A percentile compares a stretch with the other conserved stretches of the same genome.
Conservation (phyloP, 805 yeast genomes). For the Candida koratica region DNA sequence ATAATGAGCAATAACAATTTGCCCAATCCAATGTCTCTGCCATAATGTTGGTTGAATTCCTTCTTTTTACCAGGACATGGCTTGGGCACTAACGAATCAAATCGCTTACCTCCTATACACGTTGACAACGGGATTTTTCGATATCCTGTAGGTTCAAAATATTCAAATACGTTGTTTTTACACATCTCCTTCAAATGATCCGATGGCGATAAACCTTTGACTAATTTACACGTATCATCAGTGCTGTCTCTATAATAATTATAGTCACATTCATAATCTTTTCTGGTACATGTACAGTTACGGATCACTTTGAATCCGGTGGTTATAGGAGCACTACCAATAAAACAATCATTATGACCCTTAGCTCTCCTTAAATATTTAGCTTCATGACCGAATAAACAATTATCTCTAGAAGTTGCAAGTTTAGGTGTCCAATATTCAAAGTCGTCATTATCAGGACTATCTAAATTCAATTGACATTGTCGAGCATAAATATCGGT, state of each 20-base stretch:
- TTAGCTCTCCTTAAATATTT: slow-evolving; percentile 37
- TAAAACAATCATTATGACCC: slow-evolving; percentile 61
- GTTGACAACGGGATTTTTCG: slow-evolving; percentile 81
- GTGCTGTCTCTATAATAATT: slow-evolving; percentile 57
- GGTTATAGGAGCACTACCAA: slow-evolving; percentile 56
- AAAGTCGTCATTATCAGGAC: slow-evolving; percentile 38
- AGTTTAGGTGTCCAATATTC: slow-evolving; percentile 43
- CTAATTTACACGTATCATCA: slow-evolving; percentile 84
- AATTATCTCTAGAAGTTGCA: slow-evolving; percentile 30
- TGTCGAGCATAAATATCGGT: slow-evolving; percentile 33
- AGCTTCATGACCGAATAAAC: slow-evolving; percentile 43
- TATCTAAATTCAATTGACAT: slow-evolving; percentile 41
- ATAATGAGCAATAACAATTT: slow-evolving; percentile 51
- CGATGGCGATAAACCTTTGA: slow-evolving; percentile 66
- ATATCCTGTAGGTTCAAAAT: slow-evolving; percentile 88
- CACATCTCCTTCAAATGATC: slow-evolving; percentile 61
- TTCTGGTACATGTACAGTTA: slow-evolving; percentile 80
- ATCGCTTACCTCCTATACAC: slow-evolving; percentile 73
- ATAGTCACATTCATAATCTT: slow-evolving; percentile 92
- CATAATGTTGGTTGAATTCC: slow-evolving; percentile 54
- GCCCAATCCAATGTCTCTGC: slow-evolving; percentile 52
- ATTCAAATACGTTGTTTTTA: slow-evolving; percentile 56
- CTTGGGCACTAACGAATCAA: slow-evolving; percentile 59
- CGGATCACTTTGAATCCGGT: slow-evolving; percentile 53
- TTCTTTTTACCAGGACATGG: slow-evolving; percentile 87